Conservation (phyloP, 331 rosid species). For the Acacia concinna region DNA sequence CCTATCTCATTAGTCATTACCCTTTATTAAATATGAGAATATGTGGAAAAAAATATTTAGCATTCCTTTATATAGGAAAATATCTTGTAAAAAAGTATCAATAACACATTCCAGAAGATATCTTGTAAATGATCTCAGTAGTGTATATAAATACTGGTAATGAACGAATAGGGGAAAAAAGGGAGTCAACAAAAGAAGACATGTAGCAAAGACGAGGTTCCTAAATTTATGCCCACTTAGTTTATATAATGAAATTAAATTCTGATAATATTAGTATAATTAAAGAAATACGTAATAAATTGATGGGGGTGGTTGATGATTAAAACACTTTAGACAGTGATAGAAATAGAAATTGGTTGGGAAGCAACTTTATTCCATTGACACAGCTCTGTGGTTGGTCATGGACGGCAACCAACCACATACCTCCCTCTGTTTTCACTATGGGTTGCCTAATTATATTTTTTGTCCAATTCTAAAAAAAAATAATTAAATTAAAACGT, state of each 20-base stretch:
- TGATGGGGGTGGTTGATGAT: not conserved
- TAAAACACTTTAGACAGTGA: not conserved
- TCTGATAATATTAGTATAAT: not conserved
- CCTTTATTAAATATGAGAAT: too few species aligned
- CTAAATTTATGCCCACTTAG: not conserved
- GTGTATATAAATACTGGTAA: too few species aligned
- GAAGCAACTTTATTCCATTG: not conserved
- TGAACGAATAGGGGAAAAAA: not conserved
- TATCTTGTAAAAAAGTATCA: too few species aligned
- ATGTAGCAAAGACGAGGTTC: not conserved
- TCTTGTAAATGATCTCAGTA: too few species aligned
- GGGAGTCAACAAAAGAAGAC: not conserved
- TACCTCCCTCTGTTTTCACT: not conserved
- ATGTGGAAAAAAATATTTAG: too few species aligned
- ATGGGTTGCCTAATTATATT: not conserved
- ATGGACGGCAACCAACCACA: constrained; percentile 3
- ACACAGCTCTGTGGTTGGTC: not conserved
- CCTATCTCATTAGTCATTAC: too few species aligned
- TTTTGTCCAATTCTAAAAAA: too few species aligned
- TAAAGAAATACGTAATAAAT: not conserved
- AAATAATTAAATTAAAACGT: too few species aligned
- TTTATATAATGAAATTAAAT: not conserved
- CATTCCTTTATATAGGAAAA: too few species aligned
- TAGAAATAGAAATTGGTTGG: not conserved
- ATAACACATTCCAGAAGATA: too few species aligned